phyloP scores from a whole-genome alignment of 2,329 filamentous ascomycete species.

The Exophiala spinifera region DNA sequence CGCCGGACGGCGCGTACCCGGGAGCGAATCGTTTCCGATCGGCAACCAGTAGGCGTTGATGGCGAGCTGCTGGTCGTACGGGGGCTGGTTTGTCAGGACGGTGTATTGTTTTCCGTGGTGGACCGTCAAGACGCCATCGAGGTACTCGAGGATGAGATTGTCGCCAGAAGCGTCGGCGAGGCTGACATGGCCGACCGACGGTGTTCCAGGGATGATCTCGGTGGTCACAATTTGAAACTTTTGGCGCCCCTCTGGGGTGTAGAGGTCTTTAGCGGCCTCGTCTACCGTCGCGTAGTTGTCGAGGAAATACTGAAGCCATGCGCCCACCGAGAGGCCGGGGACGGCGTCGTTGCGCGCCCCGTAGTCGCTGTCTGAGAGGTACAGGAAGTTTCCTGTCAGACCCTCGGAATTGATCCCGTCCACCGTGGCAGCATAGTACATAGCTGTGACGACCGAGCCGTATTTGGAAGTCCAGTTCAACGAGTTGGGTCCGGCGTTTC shows the following conservation, averaged over 20 bases:
- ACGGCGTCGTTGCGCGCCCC: not conserved
- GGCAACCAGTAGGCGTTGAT: constrained; percentile 6
- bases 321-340: constrained; percentile 1
- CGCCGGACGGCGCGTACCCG: constrained; percentile 1
- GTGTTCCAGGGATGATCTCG: constrained; percentile 1
- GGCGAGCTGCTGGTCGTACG: constrained; percentile 6
- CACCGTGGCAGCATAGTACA: constrained; percentile 1
- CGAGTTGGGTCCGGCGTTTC: not conserved
- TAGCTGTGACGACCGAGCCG: constrained; percentile 1
- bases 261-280: constrained; percentile 3
- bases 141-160: constrained; percentile 8
- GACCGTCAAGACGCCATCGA: not conserved
- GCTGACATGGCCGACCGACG: constrained; percentile 1
- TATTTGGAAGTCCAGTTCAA: constrained; percentile 8
- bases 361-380: constrained; percentile 3
- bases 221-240: constrained; percentile 2
- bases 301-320: constrained; percentile 10
- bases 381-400: constrained; percentile 2
- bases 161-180: constrained; percentile 1
- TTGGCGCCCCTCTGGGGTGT: not conserved
- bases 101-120: constrained; percentile 7
- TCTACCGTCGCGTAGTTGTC: constrained; percentile 9
- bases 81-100: constrained; percentile 6
- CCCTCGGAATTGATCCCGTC: constrained; percentile 7
- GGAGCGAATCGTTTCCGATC: constrained; percentile 3